Evolutionary conservation across 2,329 filamentous ascomycete genomes (phyloP).

Genomic region (Fusarium sacchari): DNA sequence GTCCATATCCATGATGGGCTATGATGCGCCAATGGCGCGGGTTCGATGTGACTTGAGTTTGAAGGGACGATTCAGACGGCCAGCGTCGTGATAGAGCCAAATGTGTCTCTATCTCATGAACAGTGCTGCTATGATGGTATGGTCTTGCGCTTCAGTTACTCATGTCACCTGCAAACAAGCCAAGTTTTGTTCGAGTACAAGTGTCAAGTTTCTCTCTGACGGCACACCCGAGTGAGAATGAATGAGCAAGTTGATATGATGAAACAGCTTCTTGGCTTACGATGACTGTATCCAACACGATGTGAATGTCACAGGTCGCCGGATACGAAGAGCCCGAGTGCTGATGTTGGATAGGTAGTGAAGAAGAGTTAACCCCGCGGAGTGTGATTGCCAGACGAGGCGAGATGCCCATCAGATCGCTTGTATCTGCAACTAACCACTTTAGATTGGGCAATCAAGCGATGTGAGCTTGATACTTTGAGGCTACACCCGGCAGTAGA

Average conservation of each 20-base stretch:
- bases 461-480: not conserved
- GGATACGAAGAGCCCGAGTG: not conserved
- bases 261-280: not conserved
- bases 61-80: not conserved
- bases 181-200: not conserved
- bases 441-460: not conserved
- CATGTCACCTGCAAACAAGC: not conserved
- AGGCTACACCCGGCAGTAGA: not conserved
- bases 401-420: not conserved
- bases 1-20: constrained; percentile 48
- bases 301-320: not conserved
- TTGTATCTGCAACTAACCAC: not conserved
- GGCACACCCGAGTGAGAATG: constrained; percentile 1
- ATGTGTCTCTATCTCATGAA: not conserved
- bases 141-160: not conserved
- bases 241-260: constrained; percentile 35
- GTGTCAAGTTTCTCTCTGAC: not conserved
- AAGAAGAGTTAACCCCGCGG: constrained; percentile 5
- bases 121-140: not conserved
- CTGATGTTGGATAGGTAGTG: constrained; percentile 15
- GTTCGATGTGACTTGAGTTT: not conserved
- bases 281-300: not conserved
- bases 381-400: not conserved
- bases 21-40: not conserved
- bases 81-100: constrained; percentile 1